Conservation (phyloP, 2,329 filamentous ascomycete species). For the Lachnellula subtilissima region DNA sequence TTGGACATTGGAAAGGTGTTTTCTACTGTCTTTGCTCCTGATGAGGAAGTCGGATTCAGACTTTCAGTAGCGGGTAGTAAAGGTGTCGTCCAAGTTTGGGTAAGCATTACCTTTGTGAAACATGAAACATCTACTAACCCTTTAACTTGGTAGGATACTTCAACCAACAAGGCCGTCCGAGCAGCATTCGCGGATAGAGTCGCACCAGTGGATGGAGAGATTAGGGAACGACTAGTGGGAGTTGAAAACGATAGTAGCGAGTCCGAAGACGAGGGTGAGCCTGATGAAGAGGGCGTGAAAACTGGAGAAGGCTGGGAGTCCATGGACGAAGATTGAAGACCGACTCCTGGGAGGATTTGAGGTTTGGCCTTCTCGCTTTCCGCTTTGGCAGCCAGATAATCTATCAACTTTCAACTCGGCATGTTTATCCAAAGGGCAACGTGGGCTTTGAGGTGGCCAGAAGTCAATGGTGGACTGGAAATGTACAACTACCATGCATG, state of each 20-base stretch:
- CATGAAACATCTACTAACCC: conserved; percentile 8
- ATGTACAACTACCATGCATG: background rate
- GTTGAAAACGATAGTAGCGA: conserved; percentile 65
- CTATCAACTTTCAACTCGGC: too few relatives aligned
- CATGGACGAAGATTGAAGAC: conserved; percentile 52
- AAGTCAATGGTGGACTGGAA: too few relatives aligned
- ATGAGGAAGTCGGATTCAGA: conserved; percentile 84
- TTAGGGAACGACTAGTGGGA: conserved; percentile 73
- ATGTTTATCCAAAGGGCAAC: too few relatives aligned
- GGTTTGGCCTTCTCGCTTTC: background rate
- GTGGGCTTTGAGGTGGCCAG: too few relatives aligned
- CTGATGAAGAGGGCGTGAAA: conserved; percentile 44
- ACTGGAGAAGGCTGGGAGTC: conserved; percentile 40
- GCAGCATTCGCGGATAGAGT: conserved; percentile 75
- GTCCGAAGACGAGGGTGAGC: conserved; percentile 53
- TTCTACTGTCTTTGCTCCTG: conserved; percentile 82
- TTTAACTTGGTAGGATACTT: conserved; percentile 32
- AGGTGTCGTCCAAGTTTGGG: conserved; percentile 90
- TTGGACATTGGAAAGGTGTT: conserved; percentile 94
- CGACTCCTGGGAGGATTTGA: background rate
- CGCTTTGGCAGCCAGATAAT: background rate
- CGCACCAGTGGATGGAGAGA: conserved; percentile 54
- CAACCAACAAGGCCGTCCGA: conserved; percentile 84
- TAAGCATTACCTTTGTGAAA: conserved; percentile 36
- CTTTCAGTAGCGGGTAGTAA: conserved; percentile 93